phyloP scores from a whole-genome alignment of 2,329 filamentous ascomycete species.

The Alternaria gaisen region DNA sequence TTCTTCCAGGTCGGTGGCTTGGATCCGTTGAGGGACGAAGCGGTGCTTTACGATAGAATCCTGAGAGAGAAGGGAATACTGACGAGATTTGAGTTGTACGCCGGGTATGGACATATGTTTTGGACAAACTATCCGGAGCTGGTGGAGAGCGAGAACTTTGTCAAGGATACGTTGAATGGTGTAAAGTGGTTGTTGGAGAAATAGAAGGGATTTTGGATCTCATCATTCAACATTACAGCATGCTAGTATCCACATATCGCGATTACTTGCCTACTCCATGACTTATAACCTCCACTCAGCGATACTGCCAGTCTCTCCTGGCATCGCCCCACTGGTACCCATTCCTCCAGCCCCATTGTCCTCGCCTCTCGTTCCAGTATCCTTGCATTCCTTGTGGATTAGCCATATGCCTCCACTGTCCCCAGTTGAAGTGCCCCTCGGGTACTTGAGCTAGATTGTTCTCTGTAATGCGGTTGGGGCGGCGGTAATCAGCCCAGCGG shows the following conservation, averaged over 20 bases:
- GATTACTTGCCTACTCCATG: neutral
- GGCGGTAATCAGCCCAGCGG: too few species aligned
- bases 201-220: neutral
- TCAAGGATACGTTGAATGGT: conserved; percentile 38
- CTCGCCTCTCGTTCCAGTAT: neutral
- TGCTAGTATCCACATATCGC: neutral
- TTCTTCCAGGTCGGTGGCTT: conserved; percentile 60
- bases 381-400: neutral
- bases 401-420: neutral
- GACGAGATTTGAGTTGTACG: conserved; percentile 56
- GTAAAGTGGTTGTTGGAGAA: conserved; percentile 42
- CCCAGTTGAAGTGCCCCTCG: neutral
- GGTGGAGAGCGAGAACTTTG: conserved; percentile 34
- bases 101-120: conserved; percentile 56
- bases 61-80: conserved; percentile 50
- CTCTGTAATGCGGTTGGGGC: neutral
- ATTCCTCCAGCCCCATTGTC: neutral
- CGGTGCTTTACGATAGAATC: conserved; percentile 56
- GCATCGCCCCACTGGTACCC: neutral
- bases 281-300: neutral
- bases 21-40: conserved; percentile 61
- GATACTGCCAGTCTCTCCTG: neutral
- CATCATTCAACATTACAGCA: neutral
- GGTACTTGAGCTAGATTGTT: neutral
- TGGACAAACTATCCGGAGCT: conserved; percentile 48